Base-by-base conservation (phyloP, 2,329 filamentous ascomycete genomes). In the Monilinia polystroma region DNA sequence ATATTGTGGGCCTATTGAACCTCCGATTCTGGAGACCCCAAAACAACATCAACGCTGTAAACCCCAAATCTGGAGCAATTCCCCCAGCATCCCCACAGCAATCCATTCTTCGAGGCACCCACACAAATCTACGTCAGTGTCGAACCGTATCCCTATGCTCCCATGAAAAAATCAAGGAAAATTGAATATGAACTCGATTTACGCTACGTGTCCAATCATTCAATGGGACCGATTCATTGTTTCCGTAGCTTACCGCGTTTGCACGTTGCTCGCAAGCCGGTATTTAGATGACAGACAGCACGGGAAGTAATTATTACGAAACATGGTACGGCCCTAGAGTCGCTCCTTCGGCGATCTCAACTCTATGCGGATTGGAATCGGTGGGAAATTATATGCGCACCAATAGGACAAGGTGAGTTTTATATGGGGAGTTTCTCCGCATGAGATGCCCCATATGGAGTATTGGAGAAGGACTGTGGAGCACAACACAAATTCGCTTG, bases 11-110 rank as follows among this genome's bases (percentile, higher is more conserved):
- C 29, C 29, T 18, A 23, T 51, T 32, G 7, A 12, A 23, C 16
- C n/a, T 49, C 18, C 35, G 3, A n/a, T 23, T 60, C 58, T 60
- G 58, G 58, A 38, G 58, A 60, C 58, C 58, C 58, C 58, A 60
- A 60, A 51, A 12, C 45, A 60, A 51, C 8, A 51, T 60, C 32
- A n/a, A 38, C 45, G 6, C 45, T 51, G 8, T 38, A 45, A 38
- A 51, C 16, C 45, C 45, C 35, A 51, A 60, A 23, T 49, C 29
- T 51, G 45, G 58, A 60, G 45, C 29, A 38, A 35, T 26, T 14
- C 29, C 29, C 29, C 23, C 20, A 10, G 26, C n/a, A 60, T 51
- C 29, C 29, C 58, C 58, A 38, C 58, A 51, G 18, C 58, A 18
- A 51, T 26, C 16, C 35, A 51, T 51, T 12, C 47, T 23, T 18